Evolutionary conservation across 2,329 filamentous ascomycete genomes (phyloP), one percentile per base, ranked within the genome.

Genomic region (Talaromyces verruculosus): DNA sequence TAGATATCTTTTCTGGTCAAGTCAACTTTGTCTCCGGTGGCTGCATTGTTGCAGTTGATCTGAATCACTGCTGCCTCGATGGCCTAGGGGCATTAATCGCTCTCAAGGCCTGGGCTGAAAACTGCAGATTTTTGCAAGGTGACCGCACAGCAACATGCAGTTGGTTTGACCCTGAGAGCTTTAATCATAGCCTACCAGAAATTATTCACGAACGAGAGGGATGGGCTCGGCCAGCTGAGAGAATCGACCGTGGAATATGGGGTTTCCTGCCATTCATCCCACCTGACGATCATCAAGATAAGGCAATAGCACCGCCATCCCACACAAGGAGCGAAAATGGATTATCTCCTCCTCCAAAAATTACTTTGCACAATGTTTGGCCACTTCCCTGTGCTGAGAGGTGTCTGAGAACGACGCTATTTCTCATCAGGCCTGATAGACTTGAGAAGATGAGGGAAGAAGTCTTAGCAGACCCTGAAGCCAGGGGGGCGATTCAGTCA

Each of bases 1-100:
- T 30, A 6, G 63, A 64, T 6, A 64, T 64, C 19, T 47, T 64
- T 28, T 57, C 61, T 28, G 61, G 61, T 11, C 61, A 64, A 64
- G 61, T 58, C 37, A 64, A 64, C 17, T 64, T 64, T 28, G 17
- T 64, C 28, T 57, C 61, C 1, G 61, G 61, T 47, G 61, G 61
- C 35, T 64, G 61, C 35, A 64, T 64, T 37, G 19, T 64, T 30
- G 61, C 61, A 8, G 61, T 64, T 37, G 61, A 64, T 11, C n/a
- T 64, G 8, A 64, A 64, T 3, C 61, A 64, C 28, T 57, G 49
- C 37, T 64, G 61, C 10, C 61, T 64, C 5, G 61, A 64, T n/a
- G 61, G 61, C 15, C 33, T 64, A 2, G 61, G 61, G 15, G 61
- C 51, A 7, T 19, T 64, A 8, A 19, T 64, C 7, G 61, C 61